Evolutionary conservation across 2,329 filamentous ascomycete genomes (phyloP).

Genomic region (Cladosporium sp.): DNA sequence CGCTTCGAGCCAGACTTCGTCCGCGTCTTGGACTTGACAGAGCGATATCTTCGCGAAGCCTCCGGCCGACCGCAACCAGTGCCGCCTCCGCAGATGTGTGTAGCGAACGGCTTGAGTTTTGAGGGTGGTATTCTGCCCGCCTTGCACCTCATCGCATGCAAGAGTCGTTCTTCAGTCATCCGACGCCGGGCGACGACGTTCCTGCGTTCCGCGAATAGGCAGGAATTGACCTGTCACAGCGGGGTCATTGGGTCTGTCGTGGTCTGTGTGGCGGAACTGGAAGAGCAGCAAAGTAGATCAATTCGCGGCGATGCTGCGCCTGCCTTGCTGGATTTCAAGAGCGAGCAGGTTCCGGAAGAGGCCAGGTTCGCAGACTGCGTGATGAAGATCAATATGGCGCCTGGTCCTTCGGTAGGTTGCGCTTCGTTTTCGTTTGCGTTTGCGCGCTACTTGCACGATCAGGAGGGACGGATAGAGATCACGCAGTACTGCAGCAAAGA

Average conservation of each 20-base stretch:
- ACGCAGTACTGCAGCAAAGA: background rate
- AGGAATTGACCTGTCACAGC: background rate
- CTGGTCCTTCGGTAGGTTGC: background rate
- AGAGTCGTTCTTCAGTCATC: background rate
- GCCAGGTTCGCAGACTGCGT: conserved; percentile 7
- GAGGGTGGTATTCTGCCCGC: conserved; percentile 3
- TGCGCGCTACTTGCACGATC: background rate
- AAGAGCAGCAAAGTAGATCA: background rate
- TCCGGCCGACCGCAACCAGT: background rate
- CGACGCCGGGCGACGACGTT: background rate
- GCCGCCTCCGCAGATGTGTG: background rate
- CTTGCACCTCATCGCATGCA: conserved; percentile 8
- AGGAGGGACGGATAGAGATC: background rate
- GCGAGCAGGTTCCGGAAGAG: conserved; percentile 6
- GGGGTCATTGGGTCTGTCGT: background rate
- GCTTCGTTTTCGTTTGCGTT: background rate
- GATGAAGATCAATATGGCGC: background rate
- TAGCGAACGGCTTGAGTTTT: background rate
- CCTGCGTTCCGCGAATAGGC: background rate
- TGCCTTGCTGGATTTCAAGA: background rate
- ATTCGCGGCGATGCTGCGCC: background rate
- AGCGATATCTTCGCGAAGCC: background rate
- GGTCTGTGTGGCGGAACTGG: background rate
- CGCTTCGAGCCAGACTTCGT: background rate
- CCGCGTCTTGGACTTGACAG: conserved; percentile 1